Evolutionary conservation across 2,329 filamentous ascomycete genomes (phyloP), one percentile per base, ranked within the genome.

Genomic region (Decorospora gaudefroyi): DNA sequence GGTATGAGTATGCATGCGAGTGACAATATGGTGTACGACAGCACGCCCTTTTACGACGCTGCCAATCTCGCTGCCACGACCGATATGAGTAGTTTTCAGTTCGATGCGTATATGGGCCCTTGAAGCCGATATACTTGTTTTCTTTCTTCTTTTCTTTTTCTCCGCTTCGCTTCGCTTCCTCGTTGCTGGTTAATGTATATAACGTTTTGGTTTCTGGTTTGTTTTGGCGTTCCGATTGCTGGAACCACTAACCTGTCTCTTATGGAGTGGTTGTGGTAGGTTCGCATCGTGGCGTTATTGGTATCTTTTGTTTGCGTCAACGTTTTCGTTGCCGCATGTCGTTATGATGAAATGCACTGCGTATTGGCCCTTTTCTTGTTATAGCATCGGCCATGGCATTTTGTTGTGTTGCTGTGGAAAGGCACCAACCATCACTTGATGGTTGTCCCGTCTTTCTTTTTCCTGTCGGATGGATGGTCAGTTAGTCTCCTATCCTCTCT

Each of bases 51-150:
- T 18, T 59, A 61, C 26, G 46, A 59, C 28, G 34, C n/a, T n/a
- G n/a, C 52, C 15, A 57, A 42, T 45, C 40, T 53, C 8, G 30
- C 41, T 17, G 28, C 36, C 8, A 12, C 47, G 2, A 42, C 35
- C 26, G 45, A 57, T n/a, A 41, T 49, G 32, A 53, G 38, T 41
- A 53, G 42, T 22, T 67, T 65, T 18, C 51, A 64, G 31, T 67
- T 67, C 46, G 64, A 65, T 25, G 59, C 61, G 23, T 64, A 62
- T 42, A 55, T 56, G 46, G 39, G 28, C 32, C 27, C 43, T 12
- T 45, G 37, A 33, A 21, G 26, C 37, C 18, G 32, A 40, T 45
- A 18, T 43, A 38, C 9, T 19, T n/a, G 12, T 35, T 41, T 36
- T 22, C 28, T 37, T 38, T 23, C 17, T 22, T 31, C 13, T 4